Percentiles rank a stretch among this genome's conserved stretches.
These are phyloP conservation scores for Coniochaeta sp. DNA, from an alignment of 2,329 filamentous ascomycete genomes.

Conservation along the genomic window DNA sequence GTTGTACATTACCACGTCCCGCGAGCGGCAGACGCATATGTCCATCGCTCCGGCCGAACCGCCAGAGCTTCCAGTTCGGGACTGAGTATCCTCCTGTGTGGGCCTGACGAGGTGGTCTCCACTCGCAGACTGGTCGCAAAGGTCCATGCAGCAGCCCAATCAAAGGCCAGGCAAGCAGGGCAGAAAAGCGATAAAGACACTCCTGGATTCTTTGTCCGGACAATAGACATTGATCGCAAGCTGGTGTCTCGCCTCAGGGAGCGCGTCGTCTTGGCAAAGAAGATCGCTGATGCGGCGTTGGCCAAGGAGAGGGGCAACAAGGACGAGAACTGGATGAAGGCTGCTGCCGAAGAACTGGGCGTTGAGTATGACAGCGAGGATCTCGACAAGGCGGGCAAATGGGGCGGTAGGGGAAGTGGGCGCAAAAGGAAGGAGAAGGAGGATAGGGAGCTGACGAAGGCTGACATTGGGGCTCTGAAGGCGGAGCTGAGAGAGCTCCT, in stretches of 20 bases:
- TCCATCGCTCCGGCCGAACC: constrained; percentile 90
- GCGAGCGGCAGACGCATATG: constrained; percentile 84
- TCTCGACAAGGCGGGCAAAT: constrained; percentile 57
- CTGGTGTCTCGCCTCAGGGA: constrained; percentile 70
- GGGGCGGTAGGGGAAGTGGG: constrained; percentile 63
- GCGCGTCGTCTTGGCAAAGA: constrained; percentile 74
- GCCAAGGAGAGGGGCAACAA: constrained; percentile 83
- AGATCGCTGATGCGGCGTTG: constrained; percentile 71
- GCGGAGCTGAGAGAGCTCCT: constrained; percentile 68
- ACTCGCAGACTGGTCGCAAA: constrained; percentile 80
- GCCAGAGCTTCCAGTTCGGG: constrained; percentile 75
- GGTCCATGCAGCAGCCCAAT: constrained; percentile 61
- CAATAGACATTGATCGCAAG: constrained; percentile 75
- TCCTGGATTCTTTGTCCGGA: constrained; percentile 59
- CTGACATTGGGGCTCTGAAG: constrained; percentile 61
- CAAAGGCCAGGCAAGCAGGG: constrained; percentile 22
- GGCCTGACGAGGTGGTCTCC: constrained; percentile 81
- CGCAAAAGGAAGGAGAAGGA: constrained; percentile 69
- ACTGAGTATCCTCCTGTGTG: constrained; percentile 80
- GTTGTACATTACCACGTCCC: constrained; percentile 95
- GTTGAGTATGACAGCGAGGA: constrained; percentile 92
- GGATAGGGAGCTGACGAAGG: constrained; percentile 61
- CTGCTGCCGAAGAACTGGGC: constrained; percentile 84
- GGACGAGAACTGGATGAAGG: constrained; percentile 77
- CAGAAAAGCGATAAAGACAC: constrained; percentile 34